Evolutionary conservation across 768 basidiomycete genomes (phyloP).

Genomic region (Tylopilus felleus): DNA sequence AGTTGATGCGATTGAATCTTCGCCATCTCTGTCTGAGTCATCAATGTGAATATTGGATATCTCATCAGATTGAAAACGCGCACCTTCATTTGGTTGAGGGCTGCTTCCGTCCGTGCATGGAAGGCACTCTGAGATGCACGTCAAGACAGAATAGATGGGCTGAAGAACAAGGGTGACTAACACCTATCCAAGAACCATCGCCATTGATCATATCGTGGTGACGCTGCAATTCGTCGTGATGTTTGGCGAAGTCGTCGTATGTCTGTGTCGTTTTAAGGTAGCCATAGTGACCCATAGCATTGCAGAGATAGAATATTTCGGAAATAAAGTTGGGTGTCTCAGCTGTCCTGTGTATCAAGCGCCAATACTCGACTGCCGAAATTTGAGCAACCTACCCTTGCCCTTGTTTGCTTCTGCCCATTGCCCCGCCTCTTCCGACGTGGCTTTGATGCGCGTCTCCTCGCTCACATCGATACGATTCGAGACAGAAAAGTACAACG

Average conservation of each 20-base stretch:
- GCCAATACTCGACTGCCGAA: neutral
- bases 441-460: constrained; percentile 92
- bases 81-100: constrained; percentile 77
- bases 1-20: constrained; percentile 71
- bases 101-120: constrained; percentile 74
- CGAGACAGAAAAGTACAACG: constrained; percentile 72
- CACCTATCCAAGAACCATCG: constrained; percentile 81
- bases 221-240: constrained; percentile 71
- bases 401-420: constrained; percentile 60
- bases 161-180: constrained; percentile 35
- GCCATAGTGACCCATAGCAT: constrained; percentile 88
- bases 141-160: neutral
- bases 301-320: constrained; percentile 86
- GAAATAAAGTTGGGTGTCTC: constrained; percentile 88
- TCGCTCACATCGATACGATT: constrained; percentile 74
- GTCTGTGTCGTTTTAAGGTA: constrained; percentile 76
- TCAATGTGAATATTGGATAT: neutral
- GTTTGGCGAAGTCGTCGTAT: constrained; percentile 69
- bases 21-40: constrained; percentile 57
- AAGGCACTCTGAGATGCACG: constrained; percentile 51
- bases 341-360: constrained; percentile 35
- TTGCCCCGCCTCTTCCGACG: constrained; percentile 75
- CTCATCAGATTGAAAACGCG: neutral
- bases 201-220: constrained; percentile 74
- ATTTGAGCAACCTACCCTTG: constrained; percentile 36